These are phyloP conservation scores for Terfezia claveryi DNA, from an alignment of 495 filamentous ascomycete genomes.

Conservation along the genomic window DNA sequence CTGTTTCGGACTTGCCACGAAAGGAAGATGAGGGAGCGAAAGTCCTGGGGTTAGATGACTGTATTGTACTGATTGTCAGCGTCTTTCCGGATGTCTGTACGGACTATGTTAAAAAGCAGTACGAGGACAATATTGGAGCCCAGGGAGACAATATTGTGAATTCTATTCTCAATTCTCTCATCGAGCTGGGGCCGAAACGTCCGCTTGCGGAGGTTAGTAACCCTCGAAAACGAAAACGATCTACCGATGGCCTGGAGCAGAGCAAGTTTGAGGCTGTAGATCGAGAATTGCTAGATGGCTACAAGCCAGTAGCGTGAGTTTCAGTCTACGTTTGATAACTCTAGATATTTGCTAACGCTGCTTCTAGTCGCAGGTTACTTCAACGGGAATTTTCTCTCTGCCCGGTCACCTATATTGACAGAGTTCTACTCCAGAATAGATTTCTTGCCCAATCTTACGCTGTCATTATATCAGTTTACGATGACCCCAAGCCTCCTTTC, in stretches of 20 bases:
- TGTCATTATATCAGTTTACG: constrained; percentile 7
- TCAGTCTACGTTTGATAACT: not conserved
- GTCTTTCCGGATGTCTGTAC: constrained; percentile 31
- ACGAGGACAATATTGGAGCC: constrained; percentile 13
- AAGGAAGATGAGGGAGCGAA: not conserved
- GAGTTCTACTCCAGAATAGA: constrained; percentile 20
- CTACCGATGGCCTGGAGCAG: not conserved
- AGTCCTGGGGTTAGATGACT: constrained; percentile 10
- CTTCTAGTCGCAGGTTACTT: constrained; percentile 21
- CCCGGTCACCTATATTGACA: constrained; percentile 27
- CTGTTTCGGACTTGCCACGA: not conserved
- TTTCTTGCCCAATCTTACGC: constrained; percentile 26
- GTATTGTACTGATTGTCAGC: constrained; percentile 22
- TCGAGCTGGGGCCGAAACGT: constrained; percentile 20
- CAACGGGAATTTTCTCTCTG: constrained; percentile 27
- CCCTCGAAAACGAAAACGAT: constrained; percentile 20
- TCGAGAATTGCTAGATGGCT: not conserved
- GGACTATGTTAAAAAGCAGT: constrained; percentile 24
- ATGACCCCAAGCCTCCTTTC: constrained; percentile 15
- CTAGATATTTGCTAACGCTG: not conserved
- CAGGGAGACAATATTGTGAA: constrained; percentile 21
- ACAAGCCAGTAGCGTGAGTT: no score
- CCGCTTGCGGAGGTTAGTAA: constrained; percentile 26
- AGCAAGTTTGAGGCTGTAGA: not conserved
- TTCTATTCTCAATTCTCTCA: constrained; percentile 23